Evolutionary conservation across 176 grass and related monocot genomes (phyloP).

Genomic region (Carex parvula): DNA sequence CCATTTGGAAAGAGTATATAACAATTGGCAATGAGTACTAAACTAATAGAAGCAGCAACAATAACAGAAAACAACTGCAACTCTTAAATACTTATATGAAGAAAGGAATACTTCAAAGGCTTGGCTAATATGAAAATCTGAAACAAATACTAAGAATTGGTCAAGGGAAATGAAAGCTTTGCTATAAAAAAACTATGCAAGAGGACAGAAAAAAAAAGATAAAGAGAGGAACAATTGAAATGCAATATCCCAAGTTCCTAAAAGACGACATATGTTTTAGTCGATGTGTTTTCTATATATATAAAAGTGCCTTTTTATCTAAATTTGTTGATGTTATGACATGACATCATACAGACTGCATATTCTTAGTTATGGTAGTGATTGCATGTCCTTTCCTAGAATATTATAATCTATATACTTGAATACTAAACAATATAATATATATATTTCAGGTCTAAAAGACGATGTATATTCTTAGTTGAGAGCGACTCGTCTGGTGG

Average conservation of each 20-base stretch:
- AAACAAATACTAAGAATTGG: neutral
- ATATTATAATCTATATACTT: neutral
- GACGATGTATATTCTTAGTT: conserved; percentile 60
- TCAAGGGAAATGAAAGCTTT: neutral
- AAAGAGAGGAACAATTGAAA: neutral
- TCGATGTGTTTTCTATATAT: neutral
- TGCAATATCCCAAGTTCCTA: neutral
- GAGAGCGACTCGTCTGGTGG: conserved; percentile 64
- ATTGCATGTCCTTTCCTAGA: neutral
- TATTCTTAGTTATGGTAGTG: neutral
- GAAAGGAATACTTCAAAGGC: neutral
- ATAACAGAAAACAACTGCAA: neutral
- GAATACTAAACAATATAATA: neutral
- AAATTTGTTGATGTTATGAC: neutral
- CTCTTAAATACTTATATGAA: neutral
- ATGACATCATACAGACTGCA: neutral
- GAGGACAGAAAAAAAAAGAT: neutral
- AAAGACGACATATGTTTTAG: neutral
- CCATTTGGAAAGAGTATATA: neutral
- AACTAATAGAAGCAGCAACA: neutral
- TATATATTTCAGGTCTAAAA: conserved; percentile 35
- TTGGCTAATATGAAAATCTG: neutral
- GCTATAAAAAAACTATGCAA: neutral
- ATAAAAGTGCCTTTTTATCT: neutral
- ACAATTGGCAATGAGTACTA: neutral